Base-by-base conservation (phyloP, 345 rosid species). In the Nephelium lappaceum region DNA sequence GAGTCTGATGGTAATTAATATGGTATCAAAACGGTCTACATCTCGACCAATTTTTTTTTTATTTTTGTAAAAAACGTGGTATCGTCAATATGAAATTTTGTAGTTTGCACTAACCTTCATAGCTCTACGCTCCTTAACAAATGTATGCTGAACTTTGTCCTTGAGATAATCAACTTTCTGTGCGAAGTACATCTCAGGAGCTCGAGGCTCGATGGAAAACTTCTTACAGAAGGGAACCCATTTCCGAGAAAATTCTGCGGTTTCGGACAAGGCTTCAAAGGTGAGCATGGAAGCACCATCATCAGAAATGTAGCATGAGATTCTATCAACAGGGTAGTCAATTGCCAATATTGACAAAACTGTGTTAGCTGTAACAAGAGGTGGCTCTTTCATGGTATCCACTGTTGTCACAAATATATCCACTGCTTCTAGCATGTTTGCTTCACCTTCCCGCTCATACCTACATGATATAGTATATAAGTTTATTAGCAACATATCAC, bases 361-460 rank as follows among this genome's bases (percentile, higher is more conserved):
- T 4, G 99, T 97, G 83, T 97, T 97, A 10, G 96, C 92, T 21
- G 98, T 97, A 18, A 92, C 99, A 14, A 97, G 93, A 38, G 99
- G 98, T 25, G 98, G 99, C 83, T 94, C 99, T 92, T 97, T 97
- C 98, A 87, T 84, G 1, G 99, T 93, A 86, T 94, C 99, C 83
- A 97, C 98, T 4, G 98, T 94, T 83, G 97, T 94, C 74, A 94
- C 98, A 81, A 94, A 94, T 74, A 97, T 76, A 82, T 97, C 99
- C 16, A 85, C 97, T 14, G 97, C 87, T 24, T 92, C 88, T 45
- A 94, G 97, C 97, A 86, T 76, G 12, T 86, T 89, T 8, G 98
- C 93, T 80, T 97, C 98, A 45, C 97, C 98, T 90, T 94, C 99
- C 77, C 84, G 79, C 87, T 97, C 98, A 51, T 86, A 93, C 80